Conservation (phyloP, 805 yeast species). For the Candida yuanshanica region DNA sequence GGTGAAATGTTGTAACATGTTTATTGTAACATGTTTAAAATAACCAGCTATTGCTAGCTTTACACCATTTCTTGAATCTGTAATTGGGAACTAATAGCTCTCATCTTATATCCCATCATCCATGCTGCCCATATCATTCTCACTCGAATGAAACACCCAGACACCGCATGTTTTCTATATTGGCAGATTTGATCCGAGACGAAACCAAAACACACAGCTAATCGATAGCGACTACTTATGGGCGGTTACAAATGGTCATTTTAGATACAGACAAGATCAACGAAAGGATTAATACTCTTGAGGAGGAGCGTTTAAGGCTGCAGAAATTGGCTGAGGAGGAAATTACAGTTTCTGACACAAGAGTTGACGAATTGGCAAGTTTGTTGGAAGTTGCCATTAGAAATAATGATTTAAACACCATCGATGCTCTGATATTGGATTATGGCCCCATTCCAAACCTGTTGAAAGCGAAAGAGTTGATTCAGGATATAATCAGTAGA, state of each 20-base stretch:
- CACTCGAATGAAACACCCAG: too few species aligned
- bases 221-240: too few species aligned
- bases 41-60: too few species aligned
- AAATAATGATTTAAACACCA: constrained; percentile 11
- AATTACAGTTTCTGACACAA: constrained; percentile 3
- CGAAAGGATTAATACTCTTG: constrained; percentile 21
- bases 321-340: not conserved
- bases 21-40: too few species aligned
- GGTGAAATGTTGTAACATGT: too few species aligned
- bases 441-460: constrained; percentile 17
- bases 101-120: too few species aligned
- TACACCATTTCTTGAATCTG: too few species aligned
- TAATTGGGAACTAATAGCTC: too few species aligned
- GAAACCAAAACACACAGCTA: too few species aligned
- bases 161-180: too few species aligned
- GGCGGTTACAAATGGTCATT: constrained; percentile 10
- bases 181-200: too few species aligned
- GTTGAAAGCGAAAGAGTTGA: constrained; percentile 11
- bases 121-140: too few species aligned
- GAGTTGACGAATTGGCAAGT: constrained; percentile 15
- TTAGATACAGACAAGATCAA: constrained; percentile 24
- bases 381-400: constrained; percentile 9
- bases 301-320: constrained; percentile 13
- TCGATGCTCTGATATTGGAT: constrained; percentile 20
- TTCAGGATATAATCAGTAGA: constrained; percentile 2